phyloP scores from a whole-genome alignment of 2,329 filamentous ascomycete species.

The Cordyceps fumosorosea region DNA sequence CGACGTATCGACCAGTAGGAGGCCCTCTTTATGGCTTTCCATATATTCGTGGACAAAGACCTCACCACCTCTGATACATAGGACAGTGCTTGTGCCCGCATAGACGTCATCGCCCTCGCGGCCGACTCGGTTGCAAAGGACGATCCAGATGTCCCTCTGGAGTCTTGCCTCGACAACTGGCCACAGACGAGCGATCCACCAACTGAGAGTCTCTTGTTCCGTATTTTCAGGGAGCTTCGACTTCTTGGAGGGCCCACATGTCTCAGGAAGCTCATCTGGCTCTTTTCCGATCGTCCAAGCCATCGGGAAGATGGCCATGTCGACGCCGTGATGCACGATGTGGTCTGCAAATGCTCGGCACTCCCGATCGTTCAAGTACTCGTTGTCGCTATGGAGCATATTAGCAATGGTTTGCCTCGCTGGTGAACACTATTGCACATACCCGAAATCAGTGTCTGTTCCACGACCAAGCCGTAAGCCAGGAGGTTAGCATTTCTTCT shows the following conservation, averaged over 20 bases:
- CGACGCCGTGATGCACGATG: slow-evolving; percentile 44
- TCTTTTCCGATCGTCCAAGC: slow-evolving; percentile 64
- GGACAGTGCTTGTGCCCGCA: slow-evolving; percentile 66
- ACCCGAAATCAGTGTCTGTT: not conserved
- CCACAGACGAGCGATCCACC: slow-evolving; percentile 60
- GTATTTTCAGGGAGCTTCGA: too few species aligned
- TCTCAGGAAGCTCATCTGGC: slow-evolving; percentile 37
- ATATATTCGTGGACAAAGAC: slow-evolving; percentile 64
- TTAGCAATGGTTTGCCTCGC: not conserved
- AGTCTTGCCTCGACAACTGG: slow-evolving; percentile 33
- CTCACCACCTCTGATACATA: slow-evolving; percentile 58
- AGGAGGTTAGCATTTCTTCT: not conserved
- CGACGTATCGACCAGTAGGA: slow-evolving; percentile 61
- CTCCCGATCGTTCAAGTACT: not conserved
- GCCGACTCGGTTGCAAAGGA: slow-evolving; percentile 66
- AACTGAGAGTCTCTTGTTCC: slow-evolving; percentile 54
- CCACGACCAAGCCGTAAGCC: not conserved
- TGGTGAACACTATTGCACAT: not conserved
- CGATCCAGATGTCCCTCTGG: slow-evolving; percentile 55
- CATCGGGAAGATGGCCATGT: slow-evolving; percentile 66
- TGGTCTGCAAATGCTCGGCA: slow-evolving; percentile 34
- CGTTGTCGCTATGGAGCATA: not conserved
- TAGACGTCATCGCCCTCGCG: slow-evolving; percentile 60
- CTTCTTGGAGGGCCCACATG: slow-evolving; percentile 56
- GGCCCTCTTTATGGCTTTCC: slow-evolving; percentile 61